These are phyloP conservation scores for Xylariaceae sp. DNA, from an alignment of 2,329 filamentous ascomycete genomes.

Conservation along the genomic window DNA sequence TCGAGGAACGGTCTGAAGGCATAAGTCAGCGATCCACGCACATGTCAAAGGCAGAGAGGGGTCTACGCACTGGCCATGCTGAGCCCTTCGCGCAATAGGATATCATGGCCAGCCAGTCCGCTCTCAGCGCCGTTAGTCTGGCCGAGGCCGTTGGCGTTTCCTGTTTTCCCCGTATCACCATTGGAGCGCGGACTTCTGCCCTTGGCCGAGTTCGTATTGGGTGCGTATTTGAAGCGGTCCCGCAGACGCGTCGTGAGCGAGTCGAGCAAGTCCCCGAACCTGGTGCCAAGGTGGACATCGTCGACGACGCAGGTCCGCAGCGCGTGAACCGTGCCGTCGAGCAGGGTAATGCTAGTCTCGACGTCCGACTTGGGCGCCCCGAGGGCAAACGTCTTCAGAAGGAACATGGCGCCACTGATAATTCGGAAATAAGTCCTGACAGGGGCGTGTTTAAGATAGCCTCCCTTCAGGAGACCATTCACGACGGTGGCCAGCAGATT, in stretches of 20 bases:
- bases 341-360: slow-evolving; percentile 63
- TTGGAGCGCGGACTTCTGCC: slow-evolving; percentile 32
- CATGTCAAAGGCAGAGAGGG: neutral
- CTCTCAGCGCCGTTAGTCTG: slow-evolving; percentile 22
- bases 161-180: slow-evolving; percentile 21
- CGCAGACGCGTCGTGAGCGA: slow-evolving; percentile 67
- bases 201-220: slow-evolving; percentile 34
- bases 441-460: slow-evolving; percentile 74
- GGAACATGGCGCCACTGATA: slow-evolving; percentile 76
- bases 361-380: slow-evolving; percentile 74
- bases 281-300: slow-evolving; percentile 76
- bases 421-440: slow-evolving; percentile 83
- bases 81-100: slow-evolving; percentile 21
- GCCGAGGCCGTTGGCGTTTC: slow-evolving; percentile 20
- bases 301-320: slow-evolving; percentile 74
- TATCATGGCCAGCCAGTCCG: slow-evolving; percentile 15
- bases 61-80: slow-evolving; percentile 20
- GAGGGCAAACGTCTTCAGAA: slow-evolving; percentile 77
- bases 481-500: slow-evolving; percentile 72
- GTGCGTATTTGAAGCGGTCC: slow-evolving; percentile 64
- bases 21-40: neutral
- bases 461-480: slow-evolving; percentile 64
- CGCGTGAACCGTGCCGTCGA: slow-evolving; percentile 67
- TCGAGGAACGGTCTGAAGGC: slow-evolving; percentile 30
- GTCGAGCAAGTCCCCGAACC: slow-evolving; percentile 76